These are phyloP conservation scores for Uronychia setigera DNA, from an alignment of 73 alveolate species.

Conservation along the genomic window DNA sequence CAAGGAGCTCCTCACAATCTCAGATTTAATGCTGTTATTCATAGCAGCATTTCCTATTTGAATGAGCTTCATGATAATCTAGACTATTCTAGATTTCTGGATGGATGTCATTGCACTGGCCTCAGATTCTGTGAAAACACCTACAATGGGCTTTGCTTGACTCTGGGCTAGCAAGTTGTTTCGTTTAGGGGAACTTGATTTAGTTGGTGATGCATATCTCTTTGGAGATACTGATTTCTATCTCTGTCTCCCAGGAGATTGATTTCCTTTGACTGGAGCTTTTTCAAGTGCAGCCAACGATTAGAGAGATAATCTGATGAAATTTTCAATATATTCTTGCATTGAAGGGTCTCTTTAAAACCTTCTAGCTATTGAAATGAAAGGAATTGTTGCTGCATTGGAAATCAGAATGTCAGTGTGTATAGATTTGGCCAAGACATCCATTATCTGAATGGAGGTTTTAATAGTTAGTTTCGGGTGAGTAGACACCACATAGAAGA, in stretches of 20 bases:
- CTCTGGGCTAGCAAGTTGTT: not conserved
- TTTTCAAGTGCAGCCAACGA: conserved; percentile 36
- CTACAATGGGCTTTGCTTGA: not conserved
- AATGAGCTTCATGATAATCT: conserved; percentile 11
- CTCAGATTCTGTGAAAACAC: conserved; percentile 3
- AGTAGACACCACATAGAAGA: conserved; percentile 78
- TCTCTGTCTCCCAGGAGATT: conserved; percentile 6
- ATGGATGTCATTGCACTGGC: conserved; percentile 12
- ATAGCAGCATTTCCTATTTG: conserved; percentile 3
- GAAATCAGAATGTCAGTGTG: conserved; percentile 67
- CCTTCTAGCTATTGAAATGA: conserved; percentile 27
- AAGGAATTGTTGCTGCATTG: conserved; percentile 18
- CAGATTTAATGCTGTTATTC: conserved; percentile 11
- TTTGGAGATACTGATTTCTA: conserved; percentile 8
- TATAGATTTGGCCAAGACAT: conserved; percentile 82
- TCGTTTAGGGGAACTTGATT: not conserved
- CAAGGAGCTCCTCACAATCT: conserved; percentile 5
- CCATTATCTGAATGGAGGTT: conserved; percentile 84
- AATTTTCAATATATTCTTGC: conserved; percentile 39
- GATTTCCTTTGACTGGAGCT: not conserved
- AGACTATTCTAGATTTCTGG: conserved; percentile 4
- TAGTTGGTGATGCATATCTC: not conserved
- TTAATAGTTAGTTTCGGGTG: conserved; percentile 89
- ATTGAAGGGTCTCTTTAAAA: conserved; percentile 50
- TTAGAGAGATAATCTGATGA: conserved; percentile 13